phyloP scores from a whole-genome alignment of 495 filamentous ascomycete genomes.

The Acidomyces sp. region DNA sequence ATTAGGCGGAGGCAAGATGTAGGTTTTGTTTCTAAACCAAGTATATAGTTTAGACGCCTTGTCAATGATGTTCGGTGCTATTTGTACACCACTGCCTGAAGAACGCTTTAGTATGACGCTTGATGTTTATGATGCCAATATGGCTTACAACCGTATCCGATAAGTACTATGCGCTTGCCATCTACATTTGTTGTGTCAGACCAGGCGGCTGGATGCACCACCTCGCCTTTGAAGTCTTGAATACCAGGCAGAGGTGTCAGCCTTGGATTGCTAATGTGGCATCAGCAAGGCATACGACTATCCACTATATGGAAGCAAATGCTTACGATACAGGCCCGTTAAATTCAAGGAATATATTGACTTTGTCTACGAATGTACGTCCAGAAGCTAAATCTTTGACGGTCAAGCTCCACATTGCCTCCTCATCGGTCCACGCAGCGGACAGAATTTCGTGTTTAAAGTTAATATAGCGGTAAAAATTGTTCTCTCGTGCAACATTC shows the following conservation, averaged over 20 bases:
- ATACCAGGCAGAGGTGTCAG: slow-evolving; percentile 5
- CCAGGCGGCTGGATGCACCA: slow-evolving; percentile 9
- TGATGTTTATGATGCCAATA: background rate
- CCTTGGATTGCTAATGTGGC: slow-evolving; percentile 5
- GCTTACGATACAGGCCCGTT: slow-evolving; percentile 9
- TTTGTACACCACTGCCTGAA: slow-evolving; percentile 10
- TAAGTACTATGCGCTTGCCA: slow-evolving; percentile 7
- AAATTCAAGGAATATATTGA: slow-evolving; percentile 7
- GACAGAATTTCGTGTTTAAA: slow-evolving; percentile 5
- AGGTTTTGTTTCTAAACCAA: slow-evolving; percentile 10
- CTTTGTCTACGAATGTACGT: slow-evolving; percentile 2
- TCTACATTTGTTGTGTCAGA: background rate
- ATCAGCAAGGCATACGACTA: too few relatives aligned
- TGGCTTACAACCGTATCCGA: slow-evolving; percentile 8
- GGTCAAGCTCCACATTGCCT: slow-evolving; percentile 5
- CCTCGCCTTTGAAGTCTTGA: slow-evolving; percentile 8
- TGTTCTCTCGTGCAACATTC: slow-evolving; percentile 4
- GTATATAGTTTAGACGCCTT: slow-evolving; percentile 7
- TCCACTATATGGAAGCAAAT: too few relatives aligned
- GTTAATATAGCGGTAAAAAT: slow-evolving; percentile 8
- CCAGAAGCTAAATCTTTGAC: slow-evolving; percentile 4
- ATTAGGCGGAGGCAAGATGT: slow-evolving; percentile 8
- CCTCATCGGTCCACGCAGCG: slow-evolving; percentile 4
- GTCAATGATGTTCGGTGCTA: slow-evolving; percentile 8
- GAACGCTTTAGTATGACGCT: background rate